Conservation (phyloP, 495 filamentous ascomycete species). For the Neurospora discreta region DNA sequence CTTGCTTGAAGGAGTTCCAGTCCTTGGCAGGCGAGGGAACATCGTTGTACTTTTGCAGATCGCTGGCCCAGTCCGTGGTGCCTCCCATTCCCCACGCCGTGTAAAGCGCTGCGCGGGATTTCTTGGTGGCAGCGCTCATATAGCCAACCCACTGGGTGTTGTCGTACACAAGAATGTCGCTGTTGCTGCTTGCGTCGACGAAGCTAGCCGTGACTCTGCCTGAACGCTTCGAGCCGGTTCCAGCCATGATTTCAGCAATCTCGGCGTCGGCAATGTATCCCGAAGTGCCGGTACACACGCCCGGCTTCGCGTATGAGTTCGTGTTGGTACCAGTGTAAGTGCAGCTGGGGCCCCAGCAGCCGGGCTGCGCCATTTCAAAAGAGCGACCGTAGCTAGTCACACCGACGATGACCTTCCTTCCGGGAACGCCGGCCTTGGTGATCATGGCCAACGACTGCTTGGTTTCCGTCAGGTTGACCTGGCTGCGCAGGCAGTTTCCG, state of each 20-base stretch:
- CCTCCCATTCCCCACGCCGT: slow-evolving; percentile 3
- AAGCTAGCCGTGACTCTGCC: not conserved
- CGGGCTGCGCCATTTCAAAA: slow-evolving; percentile 17
- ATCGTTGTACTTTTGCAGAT: not conserved
- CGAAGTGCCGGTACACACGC: not conserved
- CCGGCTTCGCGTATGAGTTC: not conserved
- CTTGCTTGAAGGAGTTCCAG: slow-evolving; percentile 2
- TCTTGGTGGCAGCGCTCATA: slow-evolving; percentile 3
- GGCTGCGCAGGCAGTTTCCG: slow-evolving; percentile 31
- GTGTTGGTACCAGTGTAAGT: not conserved
- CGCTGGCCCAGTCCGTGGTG: slow-evolving; percentile 4
- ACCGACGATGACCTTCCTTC: slow-evolving; percentile 28
- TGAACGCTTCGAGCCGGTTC: not conserved
- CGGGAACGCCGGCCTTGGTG: slow-evolving; percentile 37
- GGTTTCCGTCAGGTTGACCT: slow-evolving; percentile 37
- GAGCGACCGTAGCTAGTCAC: slow-evolving; percentile 27
- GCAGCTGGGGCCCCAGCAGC: slow-evolving; percentile 6
- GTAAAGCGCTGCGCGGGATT: not conserved
- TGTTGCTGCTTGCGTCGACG: not conserved
- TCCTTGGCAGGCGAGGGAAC: not conserved
- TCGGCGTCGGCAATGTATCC: slow-evolving; percentile 10
- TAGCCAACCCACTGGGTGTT: slow-evolving; percentile 1
- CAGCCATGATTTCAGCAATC: not conserved
- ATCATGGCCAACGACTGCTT: slow-evolving; percentile 29
- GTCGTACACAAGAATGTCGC: slow-evolving; percentile 1